phyloP scores from a whole-genome alignment of 2,329 filamentous ascomycete genomes.

The Pseudopyrenochaeta lycopersici region DNA sequence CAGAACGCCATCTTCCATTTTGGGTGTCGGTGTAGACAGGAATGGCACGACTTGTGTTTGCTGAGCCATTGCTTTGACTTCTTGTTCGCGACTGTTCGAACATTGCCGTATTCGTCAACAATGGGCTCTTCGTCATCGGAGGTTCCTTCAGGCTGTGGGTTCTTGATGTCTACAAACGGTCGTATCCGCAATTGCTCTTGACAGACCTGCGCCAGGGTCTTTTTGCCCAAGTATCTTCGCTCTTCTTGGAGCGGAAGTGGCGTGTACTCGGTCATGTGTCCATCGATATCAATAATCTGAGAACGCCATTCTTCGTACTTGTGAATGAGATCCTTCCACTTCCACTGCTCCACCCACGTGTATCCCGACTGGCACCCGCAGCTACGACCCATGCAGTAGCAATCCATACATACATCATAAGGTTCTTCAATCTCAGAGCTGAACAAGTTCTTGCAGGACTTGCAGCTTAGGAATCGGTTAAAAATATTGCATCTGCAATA shows the following conservation, averaged over 20 bases:
- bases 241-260: constrained; percentile 77
- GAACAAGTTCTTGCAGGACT: constrained; percentile 76
- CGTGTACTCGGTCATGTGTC: constrained; percentile 70
- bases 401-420: constrained; percentile 98
- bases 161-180: constrained; percentile 83
- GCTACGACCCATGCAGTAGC: constrained; percentile 95
- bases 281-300: constrained; percentile 77
- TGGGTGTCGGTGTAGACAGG: constrained; percentile 81
- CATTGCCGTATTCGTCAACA: constrained; percentile 69
- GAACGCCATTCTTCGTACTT: constrained; percentile 86
- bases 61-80: constrained; percentile 60
- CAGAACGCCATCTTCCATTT: constrained; percentile 88
- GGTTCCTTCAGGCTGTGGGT: constrained; percentile 60
- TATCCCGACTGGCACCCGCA: constrained; percentile 87
- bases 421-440: constrained; percentile 78
- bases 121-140: constrained; percentile 63
- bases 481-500: constrained; percentile 98
- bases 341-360: constrained; percentile 92
- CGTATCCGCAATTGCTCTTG: constrained; percentile 83
- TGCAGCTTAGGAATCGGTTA: constrained; percentile 94
- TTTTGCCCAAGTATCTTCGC: constrained; percentile 72
- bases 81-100: constrained; percentile 72
- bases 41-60: constrained; percentile 73
- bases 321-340: constrained; percentile 78
- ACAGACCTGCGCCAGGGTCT: constrained; percentile 89